Evolutionary conservation across 345 rosid species (phyloP), one percentile per base, ranked within the genome.

Genomic region (Melaleuca alternifolia): DNA sequence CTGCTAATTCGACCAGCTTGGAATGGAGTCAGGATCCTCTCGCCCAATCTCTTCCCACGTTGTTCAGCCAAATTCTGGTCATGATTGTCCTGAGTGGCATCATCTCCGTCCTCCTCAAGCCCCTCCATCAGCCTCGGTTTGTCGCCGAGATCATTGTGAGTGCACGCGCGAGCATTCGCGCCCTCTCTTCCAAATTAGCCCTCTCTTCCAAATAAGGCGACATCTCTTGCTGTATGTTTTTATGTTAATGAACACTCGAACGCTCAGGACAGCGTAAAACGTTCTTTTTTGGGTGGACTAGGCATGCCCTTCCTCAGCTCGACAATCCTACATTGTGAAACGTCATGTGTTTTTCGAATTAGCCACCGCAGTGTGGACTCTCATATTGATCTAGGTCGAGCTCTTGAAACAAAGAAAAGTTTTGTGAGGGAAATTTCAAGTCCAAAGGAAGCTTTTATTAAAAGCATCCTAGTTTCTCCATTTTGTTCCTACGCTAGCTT

Each of bases 121-220:
- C 92, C 71, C 61, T 90, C 9, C 61, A 57, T 23, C 86, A 85
- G 28, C 92, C 90, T 18, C 91, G 88, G 10, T 57, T 92, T 3
- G 84, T 89, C 24, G 75, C 91, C 5, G 87, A 88, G 54, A 54
- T 90, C 83, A 13, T 89, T 53, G 92, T 92, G 89, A 85, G 90
- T 52, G 28, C 53, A 84, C 37, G 10, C 24, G 12, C 30, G 30
- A 37, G 52, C 54, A 14, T 41, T 44, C 53, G 13, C 54, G 11
- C 56, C 52, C 50, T 46, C 18, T 14, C 30, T 41, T n/a, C 77
- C 44, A 9, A 65, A 30, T 16, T 30, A 15, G 77, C 23, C 48
- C 50, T 46, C 18, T 14, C 30, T 41, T n/a, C 77, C 44, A 9
- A 65, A 30, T 16, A 15, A 15, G 77, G 11, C 48, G 81, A 71